Evolutionary conservation across 768 basidiomycete species (phyloP).

Genomic region (Leccinum pellstonianum): DNA sequence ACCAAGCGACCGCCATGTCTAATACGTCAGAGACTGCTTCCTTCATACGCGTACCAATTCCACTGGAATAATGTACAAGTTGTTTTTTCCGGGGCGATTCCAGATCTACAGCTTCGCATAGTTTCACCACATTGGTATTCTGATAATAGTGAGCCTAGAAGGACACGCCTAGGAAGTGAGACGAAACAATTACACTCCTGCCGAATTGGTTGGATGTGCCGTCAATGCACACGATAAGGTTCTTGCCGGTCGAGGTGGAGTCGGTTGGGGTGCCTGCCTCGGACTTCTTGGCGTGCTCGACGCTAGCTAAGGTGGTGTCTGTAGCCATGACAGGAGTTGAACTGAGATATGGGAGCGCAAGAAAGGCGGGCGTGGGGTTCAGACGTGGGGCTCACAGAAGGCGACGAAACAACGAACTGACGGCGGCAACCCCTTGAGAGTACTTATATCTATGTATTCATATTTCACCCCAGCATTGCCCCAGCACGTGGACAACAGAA

Average conservation of each 20-base stretch:
- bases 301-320: no score
- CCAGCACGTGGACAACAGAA: background rate
- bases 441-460: no score
- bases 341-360: no score
- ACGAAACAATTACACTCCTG: background rate
- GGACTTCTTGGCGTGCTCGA: background rate
- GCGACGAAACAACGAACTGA: no score
- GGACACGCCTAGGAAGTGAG: background rate
- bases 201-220: background rate
- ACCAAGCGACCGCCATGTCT: background rate
- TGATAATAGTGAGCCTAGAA: background rate
- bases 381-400: no score
- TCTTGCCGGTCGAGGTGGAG: slow-evolving; percentile 5
- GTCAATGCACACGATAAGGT: slow-evolving; percentile 9
- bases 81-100: slow-evolving; percentile 16
- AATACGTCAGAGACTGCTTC: slow-evolving; percentile 16
- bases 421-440: no score
- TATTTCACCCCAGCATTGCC: no score
- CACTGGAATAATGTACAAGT: slow-evolving; percentile 34
- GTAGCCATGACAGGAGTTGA: background rate
- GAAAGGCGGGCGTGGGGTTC: no score
- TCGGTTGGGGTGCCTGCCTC: background rate
- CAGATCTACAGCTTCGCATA: slow-evolving; percentile 7
- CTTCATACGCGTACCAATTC: slow-evolving; percentile 31
- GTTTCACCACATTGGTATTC: background rate